Base-by-base conservation (phyloP, 441 rosid genomes). In the Erodium moschatum region DNA sequence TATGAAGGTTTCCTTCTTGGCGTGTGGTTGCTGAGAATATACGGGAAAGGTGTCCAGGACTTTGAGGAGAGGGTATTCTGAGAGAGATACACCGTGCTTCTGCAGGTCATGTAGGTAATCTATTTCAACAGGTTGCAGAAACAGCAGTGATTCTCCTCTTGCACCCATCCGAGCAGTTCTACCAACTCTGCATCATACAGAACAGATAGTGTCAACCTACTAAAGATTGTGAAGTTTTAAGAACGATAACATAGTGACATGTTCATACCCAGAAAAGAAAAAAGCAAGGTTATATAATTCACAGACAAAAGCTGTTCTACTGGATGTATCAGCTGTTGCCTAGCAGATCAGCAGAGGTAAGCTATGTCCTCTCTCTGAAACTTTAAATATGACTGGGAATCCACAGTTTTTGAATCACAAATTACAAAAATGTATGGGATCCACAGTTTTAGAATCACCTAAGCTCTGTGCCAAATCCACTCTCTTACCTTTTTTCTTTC, bases 81-180 rank as follows among this genome's bases (percentile, higher is more conserved):
- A 48, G 50, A 94, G 83, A 29, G 83, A 78, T 18, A 85, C 96
- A 54, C 97, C 96, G 68, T 93, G 97, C 73, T 91, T 89, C 82
- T 85, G 86, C 35, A 93, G 81, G 67, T 88, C 96, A 48, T 85
- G 78, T 38, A 91, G 77, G 81, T 91, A 93, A 78, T 88, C 98
- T 56, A 77, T 77, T 78, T 93, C 98, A 16, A 86, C 74, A 0
- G 98, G 97, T 72, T 93, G 98, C 70, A 93, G 80, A 85, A 93
- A 93, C 61, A 91, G 68, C 67, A 89, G 72, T 0, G 97, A 85
- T 69, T 93, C 95, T 72, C 98, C 98, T 78, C 81, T 87, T 84
- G 89, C 92, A 71, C 96, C 97, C 75, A 93, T 78, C 70, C 98
- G 89, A 76, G 97, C 98, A 31, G 97, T 93, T 76, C 98, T 85